A percentile compares a stretch with the other conserved stretches of the same genome.
These are phyloP conservation scores for Dioscorea cayenensis DNA, from an alignment of 116 monocot species.

Conservation along the genomic window DNA sequence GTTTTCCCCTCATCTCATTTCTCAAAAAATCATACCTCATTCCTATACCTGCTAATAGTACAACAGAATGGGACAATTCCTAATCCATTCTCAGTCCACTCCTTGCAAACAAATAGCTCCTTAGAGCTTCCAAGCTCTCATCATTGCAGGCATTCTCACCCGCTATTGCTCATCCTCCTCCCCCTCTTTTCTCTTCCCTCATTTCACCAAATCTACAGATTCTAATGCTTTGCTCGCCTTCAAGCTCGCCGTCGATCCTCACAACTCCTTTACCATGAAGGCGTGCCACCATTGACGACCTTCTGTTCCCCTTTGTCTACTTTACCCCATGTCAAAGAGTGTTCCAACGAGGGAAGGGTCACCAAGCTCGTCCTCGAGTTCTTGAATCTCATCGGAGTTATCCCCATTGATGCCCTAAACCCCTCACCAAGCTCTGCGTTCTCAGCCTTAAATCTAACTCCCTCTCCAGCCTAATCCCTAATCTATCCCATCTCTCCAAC, in stretches of 20 bases:
- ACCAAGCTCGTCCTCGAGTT: conserved; percentile 85
- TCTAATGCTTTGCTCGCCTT: conserved; percentile 48
- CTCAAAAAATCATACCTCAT: too few species aligned
- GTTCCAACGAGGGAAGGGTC: conserved; percentile 41
- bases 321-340: conserved; percentile 65
- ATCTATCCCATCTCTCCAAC: conserved; percentile 47
- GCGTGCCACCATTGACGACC: not conserved
- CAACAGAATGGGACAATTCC: too few species aligned
- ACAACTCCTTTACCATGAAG: conserved; percentile 48
- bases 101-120: too few species aligned
- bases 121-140: too few species aligned
- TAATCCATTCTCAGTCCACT: too few species aligned
- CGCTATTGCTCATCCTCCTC: not conserved
- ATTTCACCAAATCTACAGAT: conserved; percentile 13
- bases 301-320: conserved; percentile 25
- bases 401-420: conserved; percentile 20
- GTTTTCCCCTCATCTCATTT: too few species aligned
- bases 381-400: conserved; percentile 65
- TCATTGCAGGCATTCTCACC: not conserved
- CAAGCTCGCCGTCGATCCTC: conserved; percentile 46
- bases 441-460: conserved; percentile 85
- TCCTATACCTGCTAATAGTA: too few species aligned
- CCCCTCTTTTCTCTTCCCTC: not conserved
- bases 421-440: conserved; percentile 77
- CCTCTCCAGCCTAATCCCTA: conserved; percentile 63